These are phyloP conservation scores for Aspergillus calidoustus DNA, from an alignment of 2,329 filamentous ascomycete species.

Conservation along the genomic window DNA sequence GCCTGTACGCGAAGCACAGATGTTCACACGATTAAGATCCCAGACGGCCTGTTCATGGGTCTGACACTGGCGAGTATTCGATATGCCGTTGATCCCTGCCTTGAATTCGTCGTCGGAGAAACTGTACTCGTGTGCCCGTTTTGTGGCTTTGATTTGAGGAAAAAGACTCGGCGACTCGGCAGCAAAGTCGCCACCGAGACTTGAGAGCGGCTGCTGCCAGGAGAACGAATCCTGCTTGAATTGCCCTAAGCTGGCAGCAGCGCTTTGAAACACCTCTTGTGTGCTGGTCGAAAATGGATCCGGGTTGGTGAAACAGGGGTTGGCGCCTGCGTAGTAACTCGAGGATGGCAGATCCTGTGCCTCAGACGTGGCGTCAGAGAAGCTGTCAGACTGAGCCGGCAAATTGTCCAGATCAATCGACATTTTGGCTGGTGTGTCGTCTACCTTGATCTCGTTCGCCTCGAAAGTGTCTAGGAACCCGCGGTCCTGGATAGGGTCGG, in stretches of 20 bases:
- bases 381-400: not conserved
- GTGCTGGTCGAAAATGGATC: not conserved
- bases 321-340: slow-evolving; percentile 3
- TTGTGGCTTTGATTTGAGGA: slow-evolving; percentile 1
- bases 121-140: slow-evolving; percentile 7
- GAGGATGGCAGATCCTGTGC: slow-evolving; percentile 2
- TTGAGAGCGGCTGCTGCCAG: slow-evolving; percentile 19
- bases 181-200: slow-evolving; percentile 1
- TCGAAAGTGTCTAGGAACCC: slow-evolving; percentile 21
- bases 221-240: slow-evolving; percentile 9
- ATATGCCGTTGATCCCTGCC: not conserved
- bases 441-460: slow-evolving; percentile 1
- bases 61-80: slow-evolving; percentile 25
- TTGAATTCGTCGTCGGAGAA: slow-evolving; percentile 11
- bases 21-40: slow-evolving; percentile 30
- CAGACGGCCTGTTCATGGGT: slow-evolving; percentile 31
- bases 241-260: slow-evolving; percentile 8
- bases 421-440: not conserved
- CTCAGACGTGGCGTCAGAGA: slow-evolving; percentile 8
- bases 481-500: slow-evolving; percentile 19
- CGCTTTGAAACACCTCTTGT: not conserved
- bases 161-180: slow-evolving; percentile 1
- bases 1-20: slow-evolving; percentile 22
- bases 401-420: slow-evolving; percentile 13
- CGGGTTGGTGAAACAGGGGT: not conserved